Conservation (phyloP, 2,329 filamentous ascomycete genomes). For the Coleophoma eucalyptorum region DNA sequence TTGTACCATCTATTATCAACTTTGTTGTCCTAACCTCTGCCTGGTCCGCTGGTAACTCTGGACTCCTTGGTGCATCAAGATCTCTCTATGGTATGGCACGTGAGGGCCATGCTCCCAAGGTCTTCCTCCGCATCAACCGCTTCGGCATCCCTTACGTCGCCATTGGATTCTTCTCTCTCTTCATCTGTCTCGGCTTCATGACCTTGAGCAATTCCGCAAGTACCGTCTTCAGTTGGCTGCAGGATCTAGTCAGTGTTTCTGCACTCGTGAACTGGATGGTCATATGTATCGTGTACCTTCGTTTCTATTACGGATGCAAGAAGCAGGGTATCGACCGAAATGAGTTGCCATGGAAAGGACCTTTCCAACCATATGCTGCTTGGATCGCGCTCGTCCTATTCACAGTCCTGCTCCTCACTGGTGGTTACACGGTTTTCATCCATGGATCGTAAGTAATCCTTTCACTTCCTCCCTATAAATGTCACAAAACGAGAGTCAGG, state of each 20-base stretch:
- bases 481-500: not conserved
- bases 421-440: slow-evolving; percentile 63
- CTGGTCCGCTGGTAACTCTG: slow-evolving; percentile 59
- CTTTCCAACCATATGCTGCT: slow-evolving; percentile 54
- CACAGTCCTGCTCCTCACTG: slow-evolving; percentile 50
- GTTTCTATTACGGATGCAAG: slow-evolving; percentile 52
- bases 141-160: slow-evolving; percentile 54
- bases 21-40: slow-evolving; percentile 69
- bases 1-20: slow-evolving; percentile 68
- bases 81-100: slow-evolving; percentile 55
- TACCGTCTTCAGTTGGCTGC: slow-evolving; percentile 61
- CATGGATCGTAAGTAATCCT: slow-evolving; percentile 35
- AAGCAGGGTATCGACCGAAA: slow-evolving; percentile 44
- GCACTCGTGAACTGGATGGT: slow-evolving; percentile 29
- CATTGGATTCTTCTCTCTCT: slow-evolving; percentile 46
- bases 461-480: not conserved
- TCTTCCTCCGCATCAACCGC: slow-evolving; percentile 49
- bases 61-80: slow-evolving; percentile 57
- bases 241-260: slow-evolving; percentile 45
- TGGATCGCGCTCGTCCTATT: slow-evolving; percentile 49
- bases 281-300: slow-evolving; percentile 53
- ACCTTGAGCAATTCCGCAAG: slow-evolving; percentile 51
- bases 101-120: slow-evolving; percentile 50
- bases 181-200: slow-evolving; percentile 57
- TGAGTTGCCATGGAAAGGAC: slow-evolving; percentile 41